Conservation (phyloP, 768 basidiomycete genomes). For the Arthromyces matolae region DNA sequence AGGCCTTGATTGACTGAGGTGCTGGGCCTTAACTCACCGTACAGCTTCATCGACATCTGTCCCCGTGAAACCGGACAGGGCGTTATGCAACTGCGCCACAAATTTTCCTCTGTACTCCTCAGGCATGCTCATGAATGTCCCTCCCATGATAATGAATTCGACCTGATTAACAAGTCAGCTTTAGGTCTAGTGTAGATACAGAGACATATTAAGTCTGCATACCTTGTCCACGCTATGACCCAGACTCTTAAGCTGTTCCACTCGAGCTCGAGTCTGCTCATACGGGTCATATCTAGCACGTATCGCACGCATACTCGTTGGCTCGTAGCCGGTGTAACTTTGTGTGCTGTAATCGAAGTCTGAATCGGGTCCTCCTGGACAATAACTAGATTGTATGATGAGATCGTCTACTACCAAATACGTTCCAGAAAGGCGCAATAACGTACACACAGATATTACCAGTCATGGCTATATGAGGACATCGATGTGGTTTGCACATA, state of each 20-base stretch:
- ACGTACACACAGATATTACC: slow-evolving; percentile 98
- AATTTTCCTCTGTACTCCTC: slow-evolving; percentile 94
- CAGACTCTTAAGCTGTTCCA: slow-evolving; percentile 93
- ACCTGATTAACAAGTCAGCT: slow-evolving; percentile 43
- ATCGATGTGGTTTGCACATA: slow-evolving; percentile 99
- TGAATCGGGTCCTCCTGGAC: slow-evolving; percentile 97
- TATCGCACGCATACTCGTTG: slow-evolving; percentile 98
- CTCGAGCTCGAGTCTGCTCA: slow-evolving; percentile 91
- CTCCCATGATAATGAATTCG: slow-evolving; percentile 95
- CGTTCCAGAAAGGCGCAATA: background rate
- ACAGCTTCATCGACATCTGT: slow-evolving; percentile 95
- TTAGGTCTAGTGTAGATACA: background rate
- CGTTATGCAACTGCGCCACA: slow-evolving; percentile 94
- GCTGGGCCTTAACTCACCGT: slow-evolving; percentile 46
- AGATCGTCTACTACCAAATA: no score
- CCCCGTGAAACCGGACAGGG: slow-evolving; percentile 91
- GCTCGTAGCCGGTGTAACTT: slow-evolving; percentile 92
- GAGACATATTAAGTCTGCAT: slow-evolving; percentile 5
- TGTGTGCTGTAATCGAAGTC: slow-evolving; percentile 99
- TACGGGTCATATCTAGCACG: slow-evolving; percentile 94
- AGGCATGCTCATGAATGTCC: slow-evolving; percentile 99
- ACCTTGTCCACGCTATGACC: slow-evolving; percentile 98
- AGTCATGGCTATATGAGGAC: slow-evolving; percentile 99
- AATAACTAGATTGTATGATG: no score
- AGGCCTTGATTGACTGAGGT: no score